Evolutionary conservation across 345 rosid species (phyloP), one percentile per base, ranked within the genome.

Genomic region (Barbarea vulgaris): DNA sequence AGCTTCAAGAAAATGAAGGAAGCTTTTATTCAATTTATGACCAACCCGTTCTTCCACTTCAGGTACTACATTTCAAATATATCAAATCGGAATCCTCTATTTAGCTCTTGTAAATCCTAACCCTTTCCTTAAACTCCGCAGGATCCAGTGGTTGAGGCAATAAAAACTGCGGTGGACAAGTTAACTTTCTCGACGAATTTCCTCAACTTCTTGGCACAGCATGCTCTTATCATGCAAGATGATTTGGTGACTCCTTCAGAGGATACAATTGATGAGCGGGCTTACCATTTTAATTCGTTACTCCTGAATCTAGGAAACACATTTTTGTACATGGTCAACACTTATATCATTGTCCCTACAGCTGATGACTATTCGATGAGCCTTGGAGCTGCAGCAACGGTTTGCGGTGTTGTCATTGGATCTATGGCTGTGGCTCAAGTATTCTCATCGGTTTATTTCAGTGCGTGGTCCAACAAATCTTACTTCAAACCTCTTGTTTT

Each of bases 391-490:
- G 91, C 99, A 60, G 96, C 99, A 67, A 96, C 99, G 22, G 98
- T 96, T 84, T 96, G 99, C 51, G 99, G 99, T 83, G 42, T 91
- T 74, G 97, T 96, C 39, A 93, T 96, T 64, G 99, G 99, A 67
- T 85, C 99, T 70, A 96, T 96, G 98, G 99, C 98, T 33, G 88
- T 93, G 66, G 99, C 98, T n/a, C 97, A 96, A 83, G 84, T 96
- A 58, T 96, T 96, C 80, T 96, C 99, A 37, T 96, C 98, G 1
- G 93, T 93, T 66, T 96, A 96, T 81, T 93, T 93, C 79, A 96
- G 98, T 75, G 98, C 96, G 5, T 96, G 98, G 97, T 96, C 99
- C 70, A 96, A 96, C 77, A 88, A 73, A 74, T 96, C 99, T 34
- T 96, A 96, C 87, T 96, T 83, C 88, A 89, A 69, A 72, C 98